These are phyloP conservation scores for Murraya paniculata DNA, from an alignment of 345 rosid genomes.

Conservation along the genomic window DNA sequence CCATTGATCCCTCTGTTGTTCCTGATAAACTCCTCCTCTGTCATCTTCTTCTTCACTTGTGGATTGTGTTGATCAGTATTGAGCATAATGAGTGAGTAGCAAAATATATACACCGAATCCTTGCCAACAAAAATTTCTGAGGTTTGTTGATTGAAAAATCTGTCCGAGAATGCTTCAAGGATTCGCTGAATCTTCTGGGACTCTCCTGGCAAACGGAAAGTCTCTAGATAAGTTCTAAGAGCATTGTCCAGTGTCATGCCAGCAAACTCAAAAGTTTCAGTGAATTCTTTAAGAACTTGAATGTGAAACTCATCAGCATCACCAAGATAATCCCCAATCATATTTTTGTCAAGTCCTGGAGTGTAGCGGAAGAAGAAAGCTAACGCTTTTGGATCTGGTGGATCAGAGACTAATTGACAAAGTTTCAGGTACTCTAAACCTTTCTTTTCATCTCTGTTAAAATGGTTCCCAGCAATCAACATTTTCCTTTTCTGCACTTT, in stretches of 20 bases:
- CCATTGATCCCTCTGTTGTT: constrained; percentile 85
- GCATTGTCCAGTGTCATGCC: constrained; percentile 88
- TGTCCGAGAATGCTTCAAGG: constrained; percentile 77
- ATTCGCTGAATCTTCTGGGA: constrained; percentile 86
- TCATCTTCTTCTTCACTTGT: constrained; percentile 91
- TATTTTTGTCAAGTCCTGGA: constrained; percentile 63
- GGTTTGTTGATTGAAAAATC: constrained; percentile 66
- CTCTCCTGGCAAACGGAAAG: constrained; percentile 86
- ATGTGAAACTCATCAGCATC: constrained; percentile 81
- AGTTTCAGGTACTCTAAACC: constrained; percentile 79
- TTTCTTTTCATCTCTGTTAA: constrained; percentile 72
- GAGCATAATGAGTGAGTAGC: constrained; percentile 93
- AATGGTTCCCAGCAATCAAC: constrained; percentile 70
- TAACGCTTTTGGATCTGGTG: constrained; percentile 58
- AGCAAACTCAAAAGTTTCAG: constrained; percentile 63
- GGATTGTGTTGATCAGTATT: constrained; percentile 94
- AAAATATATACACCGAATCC: constrained; percentile 68
- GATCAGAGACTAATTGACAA: constrained; percentile 56
- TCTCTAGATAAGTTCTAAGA: constrained; percentile 69
- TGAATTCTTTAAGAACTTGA: constrained; percentile 71
- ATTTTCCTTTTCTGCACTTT: constrained; percentile 77
- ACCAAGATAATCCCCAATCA: constrained; percentile 86
- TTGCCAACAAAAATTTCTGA: constrained; percentile 65
- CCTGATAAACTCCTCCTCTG: constrained; percentile 89
- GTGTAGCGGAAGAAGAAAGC: constrained; percentile 76